A percentile compares a stretch with the other conserved stretches of the same genome.
These are phyloP conservation scores for Penicillium lividum DNA, from an alignment of 495 filamentous ascomycete genomes.

Conservation along the genomic window DNA sequence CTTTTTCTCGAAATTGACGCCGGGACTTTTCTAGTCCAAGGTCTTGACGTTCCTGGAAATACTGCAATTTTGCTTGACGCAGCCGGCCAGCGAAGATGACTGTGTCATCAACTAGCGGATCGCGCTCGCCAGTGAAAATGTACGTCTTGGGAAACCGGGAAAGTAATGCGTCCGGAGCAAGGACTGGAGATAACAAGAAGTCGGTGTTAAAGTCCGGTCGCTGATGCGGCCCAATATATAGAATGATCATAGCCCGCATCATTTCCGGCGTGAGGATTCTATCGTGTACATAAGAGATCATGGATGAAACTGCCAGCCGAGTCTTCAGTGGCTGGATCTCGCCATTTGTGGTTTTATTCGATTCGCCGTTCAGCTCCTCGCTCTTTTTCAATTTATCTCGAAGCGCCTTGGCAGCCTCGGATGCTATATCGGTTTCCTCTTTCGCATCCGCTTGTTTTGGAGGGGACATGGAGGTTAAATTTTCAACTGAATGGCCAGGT, in stretches of 20 bases:
- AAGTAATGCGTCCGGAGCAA: constrained; percentile 82
- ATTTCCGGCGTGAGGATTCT: constrained; percentile 94
- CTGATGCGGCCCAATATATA: constrained; percentile 92
- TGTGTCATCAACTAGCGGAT: constrained; percentile 94
- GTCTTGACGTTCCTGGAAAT: constrained; percentile 61
- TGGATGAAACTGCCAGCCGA: constrained; percentile 85
- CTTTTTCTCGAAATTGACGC: constrained; percentile 68
- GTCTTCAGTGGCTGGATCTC: constrained; percentile 74
- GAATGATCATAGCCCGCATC: constrained; percentile 99
- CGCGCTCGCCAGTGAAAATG: constrained; percentile 91
- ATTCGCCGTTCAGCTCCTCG: constrained; percentile 29
- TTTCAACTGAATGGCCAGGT: constrained; percentile 64
- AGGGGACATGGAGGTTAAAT: constrained; percentile 25
- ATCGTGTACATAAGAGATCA: constrained; percentile 97
- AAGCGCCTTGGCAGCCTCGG: constrained; percentile 30
- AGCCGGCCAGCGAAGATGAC: constrained; percentile 91
- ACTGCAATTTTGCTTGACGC: constrained; percentile 74
- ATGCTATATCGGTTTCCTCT: constrained; percentile 29
- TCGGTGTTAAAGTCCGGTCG: constrained; percentile 91
- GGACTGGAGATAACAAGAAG: constrained; percentile 82
- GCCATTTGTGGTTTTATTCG: constrained; percentile 46
- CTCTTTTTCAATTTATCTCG: constrained; percentile 27
- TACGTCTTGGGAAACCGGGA: constrained; percentile 86
- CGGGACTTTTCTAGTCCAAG: constrained; percentile 56
- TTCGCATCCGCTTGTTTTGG: constrained; percentile 41